Conservation (phyloP, 768 basidiomycete species). For the Naganishia antarctica region DNA sequence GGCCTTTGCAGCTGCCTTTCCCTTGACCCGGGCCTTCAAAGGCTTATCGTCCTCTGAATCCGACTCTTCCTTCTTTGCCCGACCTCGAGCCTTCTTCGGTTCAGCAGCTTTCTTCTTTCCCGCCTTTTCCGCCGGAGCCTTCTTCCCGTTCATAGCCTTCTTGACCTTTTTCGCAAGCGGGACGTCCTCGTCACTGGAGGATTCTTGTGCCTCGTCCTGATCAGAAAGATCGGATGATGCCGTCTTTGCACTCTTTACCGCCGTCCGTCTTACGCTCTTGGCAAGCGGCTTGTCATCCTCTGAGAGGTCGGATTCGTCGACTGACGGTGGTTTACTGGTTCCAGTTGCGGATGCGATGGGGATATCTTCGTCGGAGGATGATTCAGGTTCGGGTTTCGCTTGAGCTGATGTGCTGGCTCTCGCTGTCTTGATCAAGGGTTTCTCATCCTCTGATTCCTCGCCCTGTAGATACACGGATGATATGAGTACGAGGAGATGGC, state of each 20-base stretch:
- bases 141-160: not conserved
- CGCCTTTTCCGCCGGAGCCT: not conserved
- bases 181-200: constrained; percentile 18
- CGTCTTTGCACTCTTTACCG: constrained; percentile 12
- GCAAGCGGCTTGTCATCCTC: constrained; percentile 20
- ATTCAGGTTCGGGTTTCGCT: constrained; percentile 15
- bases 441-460: constrained; percentile 24
- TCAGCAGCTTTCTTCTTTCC: constrained; percentile 17
- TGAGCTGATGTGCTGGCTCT: not conserved
- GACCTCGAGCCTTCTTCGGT: constrained; percentile 13
- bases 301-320: constrained; percentile 3
- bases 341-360: constrained; percentile 13
- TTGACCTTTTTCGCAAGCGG: constrained; percentile 25
- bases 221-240: constrained; percentile 4
- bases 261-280: constrained; percentile 5
- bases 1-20: constrained; percentile 18
- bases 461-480: not conserved
- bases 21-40: constrained; percentile 8
- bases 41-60: constrained; percentile 19
- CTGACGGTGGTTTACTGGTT: constrained; percentile 8
- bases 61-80: constrained; percentile 13
- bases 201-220: not conserved
- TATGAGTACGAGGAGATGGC: not conserved
- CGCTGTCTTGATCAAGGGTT: constrained; percentile 15
- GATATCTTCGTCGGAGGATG: constrained; percentile 24